Percentiles rank a stretch among this genome's conserved stretches.
These are phyloP conservation scores for Malassezia furfur DNA, from an alignment of 1,284 basidiomycete species.

Conservation along the genomic window DNA sequence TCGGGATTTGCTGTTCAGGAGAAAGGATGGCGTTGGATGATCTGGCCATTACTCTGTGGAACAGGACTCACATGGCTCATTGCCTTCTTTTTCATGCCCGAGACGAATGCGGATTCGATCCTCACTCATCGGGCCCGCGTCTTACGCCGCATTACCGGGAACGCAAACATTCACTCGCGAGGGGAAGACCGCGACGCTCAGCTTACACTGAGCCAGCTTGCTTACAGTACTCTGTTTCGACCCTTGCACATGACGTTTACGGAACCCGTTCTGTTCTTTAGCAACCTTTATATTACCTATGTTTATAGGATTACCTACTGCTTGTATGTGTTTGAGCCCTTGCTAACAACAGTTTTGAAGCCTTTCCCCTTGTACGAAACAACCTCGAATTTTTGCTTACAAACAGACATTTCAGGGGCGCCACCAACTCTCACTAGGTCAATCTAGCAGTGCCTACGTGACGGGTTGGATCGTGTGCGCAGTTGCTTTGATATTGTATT, in stretches of 20 bases:
- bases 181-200: slow-evolving; percentile 8
- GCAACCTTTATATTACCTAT: slow-evolving; percentile 16
- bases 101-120: slow-evolving; percentile 20
- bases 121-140: slow-evolving; percentile 14
- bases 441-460: slow-evolving; percentile 19
- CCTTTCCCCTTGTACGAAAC: slow-evolving; percentile 18
- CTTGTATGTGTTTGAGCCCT: slow-evolving; percentile 1
- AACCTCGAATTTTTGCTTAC: too few species aligned
- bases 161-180: slow-evolving; percentile 5
- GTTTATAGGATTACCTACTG: slow-evolving; percentile 16
- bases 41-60: slow-evolving; percentile 40
- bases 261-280: slow-evolving; percentile 21
- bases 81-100: slow-evolving; percentile 19
- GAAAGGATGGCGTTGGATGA: slow-evolving; percentile 43
- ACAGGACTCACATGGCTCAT: slow-evolving; percentile 34
- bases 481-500: slow-evolving; percentile 12
- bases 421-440: slow-evolving; percentile 21
- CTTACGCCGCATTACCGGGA: slow-evolving; percentile 14
- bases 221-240: slow-evolving; percentile 13
- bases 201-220: slow-evolving; percentile 17
- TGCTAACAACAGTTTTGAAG: slow-evolving; percentile 15
- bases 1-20: slow-evolving; percentile 33
- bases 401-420: slow-evolving; percentile 11
- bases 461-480: slow-evolving; percentile 16
- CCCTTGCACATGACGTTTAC: slow-evolving; percentile 22